Evolutionary conservation across 352 stramenopile genomes (phyloP).

Genomic region (Pythium apleroticum): DNA sequence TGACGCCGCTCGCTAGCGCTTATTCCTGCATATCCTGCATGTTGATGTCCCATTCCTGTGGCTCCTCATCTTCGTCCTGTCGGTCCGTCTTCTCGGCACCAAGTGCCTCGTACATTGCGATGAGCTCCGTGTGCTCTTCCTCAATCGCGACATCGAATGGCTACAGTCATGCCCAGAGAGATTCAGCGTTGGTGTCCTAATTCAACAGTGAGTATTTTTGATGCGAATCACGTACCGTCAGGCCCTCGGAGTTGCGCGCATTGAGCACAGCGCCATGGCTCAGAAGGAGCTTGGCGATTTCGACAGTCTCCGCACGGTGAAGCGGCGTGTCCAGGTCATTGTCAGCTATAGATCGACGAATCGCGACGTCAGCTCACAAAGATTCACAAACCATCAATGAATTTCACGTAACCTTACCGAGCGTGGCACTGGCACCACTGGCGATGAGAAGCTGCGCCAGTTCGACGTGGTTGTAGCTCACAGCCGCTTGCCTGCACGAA

Average conservation of each 20-base stretch:
- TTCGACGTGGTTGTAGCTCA: constrained; percentile 44
- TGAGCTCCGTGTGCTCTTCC: constrained; percentile 34
- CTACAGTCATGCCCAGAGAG: constrained; percentile 9
- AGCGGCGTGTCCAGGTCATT: constrained; percentile 37
- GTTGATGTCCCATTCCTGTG: constrained; percentile 23
- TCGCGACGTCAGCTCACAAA: not conserved
- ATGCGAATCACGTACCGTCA: constrained; percentile 25
- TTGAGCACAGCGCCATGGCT: constrained; percentile 34
- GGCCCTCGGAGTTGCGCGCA: constrained; percentile 34
- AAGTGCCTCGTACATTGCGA: constrained; percentile 29
- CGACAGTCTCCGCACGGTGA: constrained; percentile 33
- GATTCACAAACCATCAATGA: no score
- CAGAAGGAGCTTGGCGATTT: constrained; percentile 34
- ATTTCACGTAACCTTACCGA: constrained; percentile 11
- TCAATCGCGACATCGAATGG: constrained; percentile 37
- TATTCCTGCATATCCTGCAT: constrained; percentile 29
- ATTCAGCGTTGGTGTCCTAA: not conserved
- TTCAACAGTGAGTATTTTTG: not conserved
- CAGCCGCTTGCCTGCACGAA: constrained; percentile 33
- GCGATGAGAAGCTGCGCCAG: constrained; percentile 32
- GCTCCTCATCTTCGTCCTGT: constrained; percentile 21
- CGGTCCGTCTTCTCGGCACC: constrained; percentile 36
- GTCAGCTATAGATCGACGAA: constrained; percentile 15
- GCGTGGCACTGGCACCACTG: constrained; percentile 25
- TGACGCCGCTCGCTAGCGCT: not conserved